Percentiles rank a stretch among this genome's conserved stretches.
phyloP scores from a whole-genome alignment of 305 asterid genomes.

The Solanum chacoense region DNA sequence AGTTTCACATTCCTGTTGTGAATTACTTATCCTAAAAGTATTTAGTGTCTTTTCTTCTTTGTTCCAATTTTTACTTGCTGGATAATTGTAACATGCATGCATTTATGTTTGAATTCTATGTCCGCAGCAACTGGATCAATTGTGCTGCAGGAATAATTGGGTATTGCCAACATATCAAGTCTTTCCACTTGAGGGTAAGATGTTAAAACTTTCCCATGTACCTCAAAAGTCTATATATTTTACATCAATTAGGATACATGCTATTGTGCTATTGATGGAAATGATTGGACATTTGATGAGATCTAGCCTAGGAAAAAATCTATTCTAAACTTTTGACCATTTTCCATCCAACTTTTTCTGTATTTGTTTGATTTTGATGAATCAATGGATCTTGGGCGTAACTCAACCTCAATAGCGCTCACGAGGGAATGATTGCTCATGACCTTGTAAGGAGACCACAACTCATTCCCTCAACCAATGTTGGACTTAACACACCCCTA shows the following conservation, averaged over 20 bases:
- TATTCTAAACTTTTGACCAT: neutral
- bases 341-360: neutral
- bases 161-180: slow-evolving; percentile 7
- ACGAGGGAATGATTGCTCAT: neutral
- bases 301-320: neutral
- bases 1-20: neutral
- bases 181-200: slow-evolving; percentile 3
- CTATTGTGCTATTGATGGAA: neutral
- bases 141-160: slow-evolving; percentile 5
- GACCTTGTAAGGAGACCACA: neutral
- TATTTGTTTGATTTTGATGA: neutral
- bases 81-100: neutral
- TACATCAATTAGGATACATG: neutral
- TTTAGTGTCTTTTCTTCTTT: neutral
- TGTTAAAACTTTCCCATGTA: neutral
- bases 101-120: neutral
- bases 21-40: neutral
- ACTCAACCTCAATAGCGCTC: neutral
- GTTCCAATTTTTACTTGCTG: neutral
- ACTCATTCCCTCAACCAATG: neutral
- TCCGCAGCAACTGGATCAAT: slow-evolving; percentile 13
- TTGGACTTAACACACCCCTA: neutral
- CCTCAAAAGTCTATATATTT: neutral
- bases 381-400: neutral
- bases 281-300: neutral